Evolutionary conservation across 2,329 filamentous ascomycete species (phyloP), one percentile per base, ranked within the genome.

Genomic region (Aspergillus melleus): DNA sequence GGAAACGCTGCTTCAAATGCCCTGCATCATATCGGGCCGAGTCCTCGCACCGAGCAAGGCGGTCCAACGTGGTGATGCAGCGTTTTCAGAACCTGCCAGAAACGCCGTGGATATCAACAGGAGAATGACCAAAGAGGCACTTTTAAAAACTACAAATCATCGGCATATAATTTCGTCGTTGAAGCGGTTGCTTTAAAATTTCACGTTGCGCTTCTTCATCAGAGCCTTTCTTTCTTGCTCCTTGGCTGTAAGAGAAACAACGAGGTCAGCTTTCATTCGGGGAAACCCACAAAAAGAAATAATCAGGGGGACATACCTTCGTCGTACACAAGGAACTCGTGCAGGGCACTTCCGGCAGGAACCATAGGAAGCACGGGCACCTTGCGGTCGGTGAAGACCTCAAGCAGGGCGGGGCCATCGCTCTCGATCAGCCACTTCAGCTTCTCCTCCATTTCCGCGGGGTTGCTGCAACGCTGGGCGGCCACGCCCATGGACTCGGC

Each of bases 301-400:
- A 39, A 19, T 20, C 6, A 49, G 4, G 12, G 44, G 9, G 59
- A 73, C 87, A 77, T 83, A 89, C 87, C 85, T 80, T 87, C 84
- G 76, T 96, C 92, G 78, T 91, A 96, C 19, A 93, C 85, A 73
- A 98, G 83, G 80, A 98, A 97, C 78, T 98, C 95, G 74, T 98
- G 92, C 70, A 99, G 83, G 61, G 84, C 94, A 63, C 86, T 89
- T 42, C 95, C 95, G 44, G 87, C 89, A 3, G 94, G 94, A 51
- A 99, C 95, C 95, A 98, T 98, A 42, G 95, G 95, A 71, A 98
- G 81, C n/a, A 99, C 94, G 51, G 94, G 94, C 26, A 80, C 79
- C 73, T 81, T 89, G 74, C 86, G 85, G 77, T 98, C 95, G 4
- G 91, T 95, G 55, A 96, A 84, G 56, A 99, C 90, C 80, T 98